Evolutionary conservation across 163 green algal species (phyloP), one percentile per base, ranked within the genome.

Genomic region (Chlamydomonas reinhardtii): DNA sequence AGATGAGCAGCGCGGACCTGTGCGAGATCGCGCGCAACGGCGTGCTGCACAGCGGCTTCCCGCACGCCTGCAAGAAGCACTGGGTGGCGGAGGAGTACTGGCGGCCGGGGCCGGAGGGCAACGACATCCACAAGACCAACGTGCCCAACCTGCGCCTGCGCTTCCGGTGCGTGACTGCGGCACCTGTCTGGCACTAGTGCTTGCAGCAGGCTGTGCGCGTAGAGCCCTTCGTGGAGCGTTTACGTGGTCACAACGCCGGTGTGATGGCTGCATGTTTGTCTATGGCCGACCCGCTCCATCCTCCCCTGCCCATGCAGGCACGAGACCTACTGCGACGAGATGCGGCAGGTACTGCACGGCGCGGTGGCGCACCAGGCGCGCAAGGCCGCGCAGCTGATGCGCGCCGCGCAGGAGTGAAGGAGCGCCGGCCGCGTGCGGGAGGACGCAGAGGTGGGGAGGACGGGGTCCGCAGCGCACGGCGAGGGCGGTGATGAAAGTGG

Each of bases 91-190:
- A 48, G 20, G 90, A 96, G 56, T 99, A 98, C 94, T 99, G 97
- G 97, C 90, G 91, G 83, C 86, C 88, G 15, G 98, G 98, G 25
- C 95, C 96, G 1, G 94, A 97, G 54, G 98, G 98, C 66, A 99
- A 99, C 91, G 96, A 99, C 94, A 99, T 99, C 77, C 95, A 99
- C 82, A 99, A 98, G 91, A 99, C 97, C 66, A 99, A 99, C 91
- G 98, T 99, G 85, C 98, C 98, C 48, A 97, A 99, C 85, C 93
- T 99, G 82, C 94, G 98, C 64, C 94, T 99, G 89, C 93, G 97
- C 31, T 99, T 99, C 94, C 92, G 97, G 89, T 90, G 74, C 6
- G 78, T 8, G 39, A 5, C 39, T 5, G 5, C 8, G 39, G 39
- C 39, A 8, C 39, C 39, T 48, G 39, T 8, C 39, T 48, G 39